These are phyloP conservation scores for Murraya koenigii DNA, from an alignment of 345 rosid species.

Conservation along the genomic window DNA sequence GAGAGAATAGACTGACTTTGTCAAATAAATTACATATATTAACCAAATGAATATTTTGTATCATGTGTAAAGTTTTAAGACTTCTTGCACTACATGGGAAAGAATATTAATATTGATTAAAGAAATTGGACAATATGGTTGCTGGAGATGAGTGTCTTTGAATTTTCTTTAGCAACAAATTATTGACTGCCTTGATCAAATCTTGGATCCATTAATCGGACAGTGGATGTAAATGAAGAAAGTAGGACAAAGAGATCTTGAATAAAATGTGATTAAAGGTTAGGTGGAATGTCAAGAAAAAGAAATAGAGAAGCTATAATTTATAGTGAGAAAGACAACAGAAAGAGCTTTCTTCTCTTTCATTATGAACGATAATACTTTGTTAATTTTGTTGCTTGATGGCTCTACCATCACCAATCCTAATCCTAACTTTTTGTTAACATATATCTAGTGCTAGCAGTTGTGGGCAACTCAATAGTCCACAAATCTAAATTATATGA, in stretches of 20 bases:
- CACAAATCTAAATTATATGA: not conserved
- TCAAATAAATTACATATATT: conserved; percentile 9
- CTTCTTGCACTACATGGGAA: not conserved
- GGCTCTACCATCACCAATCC: not conserved
- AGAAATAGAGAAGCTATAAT: not conserved
- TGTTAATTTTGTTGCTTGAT: not conserved
- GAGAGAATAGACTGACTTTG: not conserved
- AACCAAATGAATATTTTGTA: not conserved
- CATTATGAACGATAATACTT: not conserved
- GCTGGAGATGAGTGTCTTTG: not conserved
- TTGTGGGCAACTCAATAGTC: not conserved
- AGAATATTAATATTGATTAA: not conserved
- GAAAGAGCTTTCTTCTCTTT: not conserved
- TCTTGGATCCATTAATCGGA: not conserved
- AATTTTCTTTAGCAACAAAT: not conserved
- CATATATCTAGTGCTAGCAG: not conserved
- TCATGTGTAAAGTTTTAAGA: not conserved
- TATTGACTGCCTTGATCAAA: not conserved
- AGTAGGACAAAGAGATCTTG: not conserved
- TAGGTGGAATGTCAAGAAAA: conserved; percentile 12
- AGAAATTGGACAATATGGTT: not conserved
- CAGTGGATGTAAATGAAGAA: not conserved
- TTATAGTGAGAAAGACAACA: not conserved
- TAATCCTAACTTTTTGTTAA: not conserved
- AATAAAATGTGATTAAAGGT: not conserved